Evolutionary conservation across 495 filamentous ascomycete genomes (phyloP), one percentile per base, ranked within the genome.

Genomic region (Talaromyces nanjingensis): DNA sequence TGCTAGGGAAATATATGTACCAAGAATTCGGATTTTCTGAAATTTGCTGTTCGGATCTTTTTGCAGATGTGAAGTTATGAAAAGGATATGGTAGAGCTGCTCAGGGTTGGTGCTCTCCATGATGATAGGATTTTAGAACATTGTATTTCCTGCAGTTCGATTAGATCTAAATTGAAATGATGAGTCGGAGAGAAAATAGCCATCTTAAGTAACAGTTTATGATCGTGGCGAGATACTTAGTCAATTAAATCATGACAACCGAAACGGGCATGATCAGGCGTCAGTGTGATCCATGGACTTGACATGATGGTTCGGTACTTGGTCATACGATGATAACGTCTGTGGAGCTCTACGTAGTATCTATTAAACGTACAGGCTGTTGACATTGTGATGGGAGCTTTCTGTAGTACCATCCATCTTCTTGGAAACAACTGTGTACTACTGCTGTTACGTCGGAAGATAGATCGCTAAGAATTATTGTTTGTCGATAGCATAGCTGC

Each of bases 11-110:
- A 63, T 67, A 33, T 71, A 71, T 29, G 67, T 67, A 1, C 69
- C 69, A 3, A 52, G 63, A 33, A 71, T 61, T 20, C 65, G 67
- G 18, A 69, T 18, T 47, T 61, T 67, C 47, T 67, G 62, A 24
- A 65, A 20, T 27, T 60, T 45, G 27, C 64, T 64, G 25, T 60
- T 60, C 0, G 62, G 62, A 33, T 69, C 56, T 31, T 66, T 66
- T 18, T 60, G 18, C 27, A 63, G 18, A 20, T 58, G 53, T 27
- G 64, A 62, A 53, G 42, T 64, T 6, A 60, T 62, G 16, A 69
- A 52, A 49, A 66, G 25, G 45, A 66, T 39, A 59, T 69, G 67
- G 33, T 66, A 69, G 49, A 65, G 63, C 25, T 54, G 49, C n/a
- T 54, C 49, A 9, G 49, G 49, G 45, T 49, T 49, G 45, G 6